Conservation (phyloP, 1,139 yeast genomes). For the Hemisphaericaspora subhashii region DNA sequence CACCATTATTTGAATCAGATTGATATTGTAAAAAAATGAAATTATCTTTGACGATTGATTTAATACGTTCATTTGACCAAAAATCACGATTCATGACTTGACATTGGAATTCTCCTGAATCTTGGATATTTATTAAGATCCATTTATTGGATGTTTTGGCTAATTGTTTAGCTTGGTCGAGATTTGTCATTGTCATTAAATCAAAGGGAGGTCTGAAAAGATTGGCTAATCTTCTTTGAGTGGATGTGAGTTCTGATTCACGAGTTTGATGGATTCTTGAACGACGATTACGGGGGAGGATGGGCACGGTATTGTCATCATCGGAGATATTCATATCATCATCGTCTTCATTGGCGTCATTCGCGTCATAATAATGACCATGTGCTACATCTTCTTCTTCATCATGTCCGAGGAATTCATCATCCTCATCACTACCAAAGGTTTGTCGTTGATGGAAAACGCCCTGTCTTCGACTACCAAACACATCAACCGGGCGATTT, state of each 20-base stretch:
- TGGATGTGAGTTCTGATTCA: conserved; percentile 46
- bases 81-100: conserved; percentile 91
- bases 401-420: too few species aligned
- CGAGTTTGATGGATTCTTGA: conserved; percentile 29
- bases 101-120: conserved; percentile 78
- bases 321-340: conserved; percentile 29
- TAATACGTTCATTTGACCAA: conserved; percentile 77
- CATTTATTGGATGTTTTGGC: conserved; percentile 72
- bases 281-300: conserved; percentile 26
- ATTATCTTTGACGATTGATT: conserved; percentile 59
- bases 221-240: conserved; percentile 73
- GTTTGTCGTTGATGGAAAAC: conserved; percentile 46
- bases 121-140: conserved; percentile 87
- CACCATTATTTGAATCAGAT: conserved; percentile 72
- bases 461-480: conserved; percentile 44
- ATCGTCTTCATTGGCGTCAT: conserved; percentile 21
- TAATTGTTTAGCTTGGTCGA: conserved; percentile 68
- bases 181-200: conserved; percentile 61
- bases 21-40: conserved; percentile 85
- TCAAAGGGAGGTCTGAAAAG: conserved; percentile 94
- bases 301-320: conserved; percentile 12
- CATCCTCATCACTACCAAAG: conserved; percentile 22
- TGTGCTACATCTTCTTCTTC: conserved; percentile 31
- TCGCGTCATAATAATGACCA: conserved; percentile 19
- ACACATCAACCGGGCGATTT: conserved; percentile 35